phyloP scores from a whole-genome alignment of 257 asterid genomes.

The Solanum clarkiae region DNA sequence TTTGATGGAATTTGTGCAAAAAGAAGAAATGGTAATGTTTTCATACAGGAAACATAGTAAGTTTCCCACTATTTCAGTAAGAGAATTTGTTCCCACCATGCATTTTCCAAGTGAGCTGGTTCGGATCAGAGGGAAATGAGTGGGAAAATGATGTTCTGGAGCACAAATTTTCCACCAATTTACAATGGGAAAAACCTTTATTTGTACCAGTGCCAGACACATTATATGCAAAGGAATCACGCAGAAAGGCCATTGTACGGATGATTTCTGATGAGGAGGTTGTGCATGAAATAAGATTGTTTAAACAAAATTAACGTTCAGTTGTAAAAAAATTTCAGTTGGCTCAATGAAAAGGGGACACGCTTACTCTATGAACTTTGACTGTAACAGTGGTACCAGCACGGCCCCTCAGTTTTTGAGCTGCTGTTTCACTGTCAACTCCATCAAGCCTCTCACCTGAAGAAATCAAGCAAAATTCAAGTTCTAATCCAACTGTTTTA shows the following conservation, averaged over 20 bases:
- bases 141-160: background rate
- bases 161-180: background rate
- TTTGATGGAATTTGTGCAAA: background rate
- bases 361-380: conserved; percentile 64
- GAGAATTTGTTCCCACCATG: background rate
- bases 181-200: background rate
- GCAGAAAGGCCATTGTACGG: background rate
- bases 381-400: conserved; percentile 78
- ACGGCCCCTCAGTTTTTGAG: conserved; percentile 84
- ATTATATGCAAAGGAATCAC: background rate
- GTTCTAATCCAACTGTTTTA: background rate
- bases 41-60: background rate
- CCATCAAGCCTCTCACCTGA: conserved; percentile 78
- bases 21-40: background rate
- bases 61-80: background rate
- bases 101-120: background rate
- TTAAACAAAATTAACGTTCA: background rate
- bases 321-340: background rate
- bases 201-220: background rate
- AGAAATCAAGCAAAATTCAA: background rate
- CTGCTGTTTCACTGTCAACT: conserved; percentile 80
- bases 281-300: background rate
- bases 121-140: background rate
- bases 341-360: background rate
- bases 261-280: background rate